phyloP scores from a whole-genome alignment of 148 eudicot species.

The Cornus florida region DNA sequence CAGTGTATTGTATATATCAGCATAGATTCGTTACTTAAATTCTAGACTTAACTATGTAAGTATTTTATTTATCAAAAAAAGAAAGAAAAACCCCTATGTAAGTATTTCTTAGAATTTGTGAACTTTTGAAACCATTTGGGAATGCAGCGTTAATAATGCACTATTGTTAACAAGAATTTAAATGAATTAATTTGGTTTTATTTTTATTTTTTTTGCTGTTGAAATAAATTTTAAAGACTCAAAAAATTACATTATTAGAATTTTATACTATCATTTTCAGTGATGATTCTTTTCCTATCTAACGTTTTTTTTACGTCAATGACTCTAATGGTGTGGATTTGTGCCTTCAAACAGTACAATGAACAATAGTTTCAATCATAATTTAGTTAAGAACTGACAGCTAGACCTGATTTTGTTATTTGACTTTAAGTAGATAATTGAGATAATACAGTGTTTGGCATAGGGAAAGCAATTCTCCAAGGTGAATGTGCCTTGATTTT shows the following conservation, averaged over 20 bases:
- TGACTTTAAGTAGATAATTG: too few species aligned
- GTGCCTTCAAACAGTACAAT: not conserved
- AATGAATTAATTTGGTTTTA: not conserved
- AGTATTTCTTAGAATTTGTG: not conserved
- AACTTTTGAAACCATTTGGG: not conserved
- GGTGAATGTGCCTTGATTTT: too few species aligned
- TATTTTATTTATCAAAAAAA: too few species aligned
- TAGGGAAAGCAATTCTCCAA: too few species aligned
- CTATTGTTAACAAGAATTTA: not conserved
- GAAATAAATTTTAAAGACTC: not conserved
- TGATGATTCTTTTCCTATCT: not conserved
- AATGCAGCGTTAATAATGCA: not conserved
- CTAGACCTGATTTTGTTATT: too few species aligned
- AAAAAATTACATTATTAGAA: too few species aligned
- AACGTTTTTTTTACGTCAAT: not conserved
- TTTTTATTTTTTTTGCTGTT: not conserved
- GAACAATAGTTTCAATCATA: not conserved
- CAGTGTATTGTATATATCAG: not conserved
- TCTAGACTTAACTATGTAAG: not conserved
- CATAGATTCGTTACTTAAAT: not conserved
- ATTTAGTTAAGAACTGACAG: not conserved
- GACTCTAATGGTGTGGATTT: too few species aligned
- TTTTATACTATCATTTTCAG: not conserved
- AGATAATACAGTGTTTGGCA: too few species aligned
- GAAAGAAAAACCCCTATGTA: too few species aligned